A percentile compares a stretch with the other conserved stretches of the same genome.
These are phyloP conservation scores for Oryza nivara DNA, from an alignment of 176 grass and related monocot genomes.

Conservation along the genomic window DNA sequence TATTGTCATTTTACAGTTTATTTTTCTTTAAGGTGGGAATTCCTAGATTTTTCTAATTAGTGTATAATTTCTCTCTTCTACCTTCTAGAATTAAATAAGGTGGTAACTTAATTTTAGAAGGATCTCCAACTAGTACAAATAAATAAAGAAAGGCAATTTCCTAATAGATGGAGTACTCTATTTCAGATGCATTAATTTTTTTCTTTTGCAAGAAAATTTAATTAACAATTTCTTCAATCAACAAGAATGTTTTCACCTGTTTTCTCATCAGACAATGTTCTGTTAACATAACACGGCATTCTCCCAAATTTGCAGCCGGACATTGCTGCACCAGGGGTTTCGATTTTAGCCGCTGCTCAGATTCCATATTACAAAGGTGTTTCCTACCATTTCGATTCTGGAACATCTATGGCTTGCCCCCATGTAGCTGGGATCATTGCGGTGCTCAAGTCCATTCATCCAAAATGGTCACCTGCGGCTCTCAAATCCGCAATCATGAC, in stretches of 20 bases:
- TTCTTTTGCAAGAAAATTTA: no score
- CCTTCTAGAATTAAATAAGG: no score
- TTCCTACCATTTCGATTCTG: conserved; percentile 12
- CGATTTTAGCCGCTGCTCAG: conserved; percentile 46
- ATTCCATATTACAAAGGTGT: neutral
- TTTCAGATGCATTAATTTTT: no score
- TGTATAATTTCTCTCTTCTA: no score
- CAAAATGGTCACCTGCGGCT: conserved; percentile 63
- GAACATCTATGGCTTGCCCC: conserved; percentile 61
- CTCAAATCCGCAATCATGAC: conserved; percentile 65
- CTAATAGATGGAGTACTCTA: no score
- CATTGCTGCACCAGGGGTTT: conserved; percentile 63
- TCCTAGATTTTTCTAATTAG: no score
- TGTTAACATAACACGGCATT: neutral
- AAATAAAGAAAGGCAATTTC: no score
- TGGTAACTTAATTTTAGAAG: no score
- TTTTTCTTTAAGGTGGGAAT: no score
- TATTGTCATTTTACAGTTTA: no score
- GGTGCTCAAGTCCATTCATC: conserved; percentile 56
- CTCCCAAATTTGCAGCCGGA: conserved; percentile 50
- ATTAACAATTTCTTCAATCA: no score
- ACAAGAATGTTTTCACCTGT: neutral
- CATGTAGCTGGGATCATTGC: conserved; percentile 56
- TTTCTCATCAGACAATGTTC: neutral
- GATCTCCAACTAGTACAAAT: no score